phyloP scores from a whole-genome alignment of 306 rosid species.

The Inga laurina region DNA sequence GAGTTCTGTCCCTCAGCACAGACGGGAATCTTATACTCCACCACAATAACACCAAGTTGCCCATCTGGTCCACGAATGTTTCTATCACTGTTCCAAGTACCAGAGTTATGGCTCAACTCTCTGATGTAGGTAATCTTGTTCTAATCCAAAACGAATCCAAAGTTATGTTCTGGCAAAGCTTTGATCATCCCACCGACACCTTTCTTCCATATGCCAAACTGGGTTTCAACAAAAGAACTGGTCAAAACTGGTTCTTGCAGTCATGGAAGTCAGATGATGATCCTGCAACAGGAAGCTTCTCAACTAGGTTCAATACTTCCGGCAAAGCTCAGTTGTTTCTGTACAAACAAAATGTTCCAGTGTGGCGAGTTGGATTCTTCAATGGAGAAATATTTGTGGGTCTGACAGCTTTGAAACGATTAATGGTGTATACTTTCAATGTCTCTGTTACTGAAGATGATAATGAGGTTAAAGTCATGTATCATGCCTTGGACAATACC shows the following conservation, averaged over 20 bases:
- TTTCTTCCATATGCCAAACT: constrained; percentile 12
- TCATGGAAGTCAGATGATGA: constrained; percentile 19
- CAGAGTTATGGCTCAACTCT: neutral
- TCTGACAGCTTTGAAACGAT: neutral
- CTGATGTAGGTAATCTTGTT: neutral
- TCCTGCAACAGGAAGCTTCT: constrained; percentile 3
- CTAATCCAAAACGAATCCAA: neutral
- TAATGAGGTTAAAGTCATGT: constrained; percentile 10
- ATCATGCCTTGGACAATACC: constrained; percentile 25
- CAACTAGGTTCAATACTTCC: neutral
- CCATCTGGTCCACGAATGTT: constrained; percentile 36
- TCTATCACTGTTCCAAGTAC: neutral
- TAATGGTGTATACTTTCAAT: neutral
- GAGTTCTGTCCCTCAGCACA: constrained; percentile 26
- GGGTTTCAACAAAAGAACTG: constrained; percentile 23
- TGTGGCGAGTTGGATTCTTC: constrained; percentile 21
- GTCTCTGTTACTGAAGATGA: neutral
- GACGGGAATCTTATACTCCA: constrained; percentile 36
- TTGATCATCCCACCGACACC: neutral
- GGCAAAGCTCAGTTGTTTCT: neutral
- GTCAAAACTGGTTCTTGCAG: neutral
- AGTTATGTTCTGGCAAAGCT: neutral
- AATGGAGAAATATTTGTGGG: constrained; percentile 1
- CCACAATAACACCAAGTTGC: constrained; percentile 8
- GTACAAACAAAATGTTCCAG: neutral